Percentiles rank a stretch among this genome's conserved stretches.
These are phyloP conservation scores for Picocystis salinarum DNA, from an alignment of 139 green algal genomes.

Conservation along the genomic window DNA sequence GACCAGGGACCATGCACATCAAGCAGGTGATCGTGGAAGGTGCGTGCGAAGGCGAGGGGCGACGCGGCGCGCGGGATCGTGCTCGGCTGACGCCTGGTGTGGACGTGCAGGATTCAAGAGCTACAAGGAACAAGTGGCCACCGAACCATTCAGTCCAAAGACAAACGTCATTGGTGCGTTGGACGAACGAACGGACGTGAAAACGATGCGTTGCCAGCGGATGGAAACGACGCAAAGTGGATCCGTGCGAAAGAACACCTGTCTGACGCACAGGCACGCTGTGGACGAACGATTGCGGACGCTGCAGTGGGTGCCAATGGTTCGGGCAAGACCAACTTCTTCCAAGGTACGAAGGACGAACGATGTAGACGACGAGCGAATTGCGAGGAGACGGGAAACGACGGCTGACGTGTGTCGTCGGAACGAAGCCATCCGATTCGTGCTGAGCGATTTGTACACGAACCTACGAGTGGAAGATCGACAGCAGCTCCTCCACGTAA, in stretches of 20 bases:
- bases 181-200: too few species aligned
- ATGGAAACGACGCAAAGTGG: too few species aligned
- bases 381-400: too few species aligned
- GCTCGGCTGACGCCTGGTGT: not conserved
- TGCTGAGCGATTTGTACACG: constrained; percentile 73
- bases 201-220: too few species aligned
- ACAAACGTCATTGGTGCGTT: constrained; percentile 87
- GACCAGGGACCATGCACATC: too few species aligned
- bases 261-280: too few species aligned
- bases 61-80: not conserved
- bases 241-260: too few species aligned
- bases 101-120: constrained; percentile 69
- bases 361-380: too few species aligned
- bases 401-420: too few species aligned
- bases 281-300: not conserved
- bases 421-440: constrained; percentile 94
- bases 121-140: constrained; percentile 84
- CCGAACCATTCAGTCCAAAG: constrained; percentile 65
- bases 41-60: not conserved
- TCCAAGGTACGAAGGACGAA: too few species aligned
- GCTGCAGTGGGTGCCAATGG: constrained; percentile 86
- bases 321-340: constrained; percentile 98
- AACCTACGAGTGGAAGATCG: constrained; percentile 58
- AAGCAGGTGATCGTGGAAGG: constrained; percentile 45
- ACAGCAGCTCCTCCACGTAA: constrained; percentile 78